Conservation (phyloP, 2,329 filamentous ascomycete genomes). For the Colletotrichum falcatum region DNA sequence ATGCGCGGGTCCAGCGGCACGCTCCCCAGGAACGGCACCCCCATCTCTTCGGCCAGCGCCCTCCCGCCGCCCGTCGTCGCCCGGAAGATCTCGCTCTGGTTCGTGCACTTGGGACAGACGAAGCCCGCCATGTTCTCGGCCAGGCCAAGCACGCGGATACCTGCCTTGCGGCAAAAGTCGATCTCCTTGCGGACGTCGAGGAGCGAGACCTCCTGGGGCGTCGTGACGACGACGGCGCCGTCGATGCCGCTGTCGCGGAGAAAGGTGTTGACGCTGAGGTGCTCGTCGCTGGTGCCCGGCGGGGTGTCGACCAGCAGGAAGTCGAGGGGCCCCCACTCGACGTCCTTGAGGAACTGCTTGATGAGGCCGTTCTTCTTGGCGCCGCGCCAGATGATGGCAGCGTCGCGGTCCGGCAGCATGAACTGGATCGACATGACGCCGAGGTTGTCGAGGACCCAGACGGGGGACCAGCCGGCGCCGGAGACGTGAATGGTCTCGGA, state of each 20-base stretch:
- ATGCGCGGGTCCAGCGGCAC: constrained; percentile 95
- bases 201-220: constrained; percentile 92
- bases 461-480: constrained; percentile 89
- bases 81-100: constrained; percentile 86
- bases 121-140: constrained; percentile 99
- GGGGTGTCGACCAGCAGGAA: constrained; percentile 95
- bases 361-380: constrained; percentile 99
- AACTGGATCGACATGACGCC: constrained; percentile 98
- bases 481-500: constrained; percentile 93
- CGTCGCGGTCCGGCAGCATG: constrained; percentile 93
- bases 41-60: constrained; percentile 85
- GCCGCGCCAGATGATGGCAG: constrained; percentile 96
- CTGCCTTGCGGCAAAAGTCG: constrained; percentile 95
- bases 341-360: constrained; percentile 97
- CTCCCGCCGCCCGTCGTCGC: constrained; percentile 90
- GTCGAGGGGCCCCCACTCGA: constrained; percentile 96
- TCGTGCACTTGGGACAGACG: constrained; percentile 91
- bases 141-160: constrained; percentile 86
- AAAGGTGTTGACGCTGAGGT: constrained; percentile 92
- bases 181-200: constrained; percentile 97
- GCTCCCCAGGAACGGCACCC: constrained; percentile 87
- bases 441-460: constrained; percentile 95
- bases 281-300: constrained; percentile 94
- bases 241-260: constrained; percentile 92
- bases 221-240: constrained; percentile 92